Evolutionary conservation across 148 eudicot species (phyloP).

Genomic region (Heliamphora exappendiculata): DNA sequence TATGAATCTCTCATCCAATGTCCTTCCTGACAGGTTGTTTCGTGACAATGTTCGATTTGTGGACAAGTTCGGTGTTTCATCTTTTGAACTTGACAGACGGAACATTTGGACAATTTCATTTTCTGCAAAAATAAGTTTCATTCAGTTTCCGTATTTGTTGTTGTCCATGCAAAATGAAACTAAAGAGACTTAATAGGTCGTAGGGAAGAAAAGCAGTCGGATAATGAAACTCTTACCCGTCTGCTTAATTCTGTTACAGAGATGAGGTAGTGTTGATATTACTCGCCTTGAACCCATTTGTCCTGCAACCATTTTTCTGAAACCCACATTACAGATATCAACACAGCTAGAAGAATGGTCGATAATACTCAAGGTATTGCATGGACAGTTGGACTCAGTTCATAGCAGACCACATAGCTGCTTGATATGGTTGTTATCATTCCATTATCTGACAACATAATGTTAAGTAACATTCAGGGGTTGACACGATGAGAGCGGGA

Average conservation of each 20-base stretch:
- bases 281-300: conserved; percentile 17
- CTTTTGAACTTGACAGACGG: conserved; percentile 35
- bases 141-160: background rate
- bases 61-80: conserved; percentile 28
- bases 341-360: background rate
- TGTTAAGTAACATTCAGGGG: background rate
- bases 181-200: background rate
- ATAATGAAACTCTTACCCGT: conserved; percentile 21
- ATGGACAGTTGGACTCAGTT: conserved; percentile 2
- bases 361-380: background rate
- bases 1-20: conserved; percentile 77
- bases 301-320: conserved; percentile 14
- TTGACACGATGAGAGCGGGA: background rate
- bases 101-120: conserved; percentile 85
- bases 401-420: background rate
- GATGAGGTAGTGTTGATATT: conserved; percentile 25
- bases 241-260: conserved; percentile 35
- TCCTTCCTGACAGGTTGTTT: conserved; percentile 35
- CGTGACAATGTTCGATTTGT: conserved; percentile 9
- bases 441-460: background rate
- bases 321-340: background rate
- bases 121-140: conserved; percentile 37
- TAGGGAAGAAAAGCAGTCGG: background rate
- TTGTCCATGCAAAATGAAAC: background rate
- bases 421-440: background rate